Base-by-base conservation (phyloP, 495 filamentous ascomycete genomes). In the Aspergillus homomorphus region DNA sequence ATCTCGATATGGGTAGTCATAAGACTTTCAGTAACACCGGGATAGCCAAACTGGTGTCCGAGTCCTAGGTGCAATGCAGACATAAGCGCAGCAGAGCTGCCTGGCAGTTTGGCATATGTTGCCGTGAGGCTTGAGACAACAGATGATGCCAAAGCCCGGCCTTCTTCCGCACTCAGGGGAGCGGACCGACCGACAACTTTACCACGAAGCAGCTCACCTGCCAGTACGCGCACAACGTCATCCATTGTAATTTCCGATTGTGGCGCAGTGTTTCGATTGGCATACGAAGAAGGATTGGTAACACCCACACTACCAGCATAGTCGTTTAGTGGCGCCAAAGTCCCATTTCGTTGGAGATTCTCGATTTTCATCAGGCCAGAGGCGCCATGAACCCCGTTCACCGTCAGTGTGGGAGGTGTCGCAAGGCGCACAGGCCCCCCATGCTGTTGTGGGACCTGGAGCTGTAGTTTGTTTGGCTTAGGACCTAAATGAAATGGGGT, bases 361-460 rank as follows among this genome's bases (percentile, higher is more conserved):
- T 62, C 60, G 4, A 45, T 28, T 44, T 64, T 62, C 28, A 65
- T 58, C 8, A 65, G 51, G 4, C 62, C 53, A 10, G 75, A 68
- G 0, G 67, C 63, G 42, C 76, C 69, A 30, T 72, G 75, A 20
- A 83, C 80, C 2, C 88, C 89, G 60, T 91, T 92, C 1, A 92
- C 75, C 57, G 88, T 77, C 0, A 91, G 70, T 10, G 83, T 80
- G 0, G 87, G 87, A 9, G 90, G 90, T 0, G 89, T 93, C 0
- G 89, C 90, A 19, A 94, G 82, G 19, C 90, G 80, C 1, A 96
- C 88, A 10, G 88, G 81, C 0, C 84, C 88, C 2, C 89, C 87
- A 10, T 84, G 72, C 57, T 89, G 83, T 66, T 87, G 82, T 1
- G 91, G 91, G 9, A 95, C 91, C 67, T 94, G 91, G 2, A 96